phyloP scores from a whole-genome alignment of 2,329 filamentous ascomycete species.

The Fusarium aywerte region DNA sequence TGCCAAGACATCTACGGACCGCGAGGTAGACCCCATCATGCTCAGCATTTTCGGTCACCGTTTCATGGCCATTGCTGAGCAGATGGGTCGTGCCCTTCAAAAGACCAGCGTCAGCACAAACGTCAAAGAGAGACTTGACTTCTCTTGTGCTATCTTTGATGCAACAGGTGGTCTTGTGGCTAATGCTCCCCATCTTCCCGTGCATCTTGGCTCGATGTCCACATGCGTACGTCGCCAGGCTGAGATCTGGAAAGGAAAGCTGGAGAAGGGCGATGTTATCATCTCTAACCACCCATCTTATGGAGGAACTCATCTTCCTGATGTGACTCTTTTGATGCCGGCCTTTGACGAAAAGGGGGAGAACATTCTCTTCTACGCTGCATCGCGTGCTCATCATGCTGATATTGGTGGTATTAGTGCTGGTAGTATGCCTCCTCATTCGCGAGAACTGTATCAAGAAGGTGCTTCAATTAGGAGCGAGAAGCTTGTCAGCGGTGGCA shows the following conservation, averaged over 20 bases:
- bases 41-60: slow-evolving; percentile 83
- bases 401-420: slow-evolving; percentile 85
- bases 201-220: slow-evolving; percentile 85
- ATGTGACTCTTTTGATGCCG: slow-evolving; percentile 83
- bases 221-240: slow-evolving; percentile 83
- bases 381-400: slow-evolving; percentile 83
- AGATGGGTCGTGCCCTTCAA: slow-evolving; percentile 83
- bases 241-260: slow-evolving; percentile 79
- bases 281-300: slow-evolving; percentile 87
- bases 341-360: slow-evolving; percentile 74
- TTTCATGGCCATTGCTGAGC: slow-evolving; percentile 88
- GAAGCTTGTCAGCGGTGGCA: slow-evolving; percentile 78
- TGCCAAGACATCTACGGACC: slow-evolving; percentile 33
- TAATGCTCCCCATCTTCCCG: slow-evolving; percentile 82
- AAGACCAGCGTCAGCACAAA: slow-evolving; percentile 86
- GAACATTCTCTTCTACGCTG: slow-evolving; percentile 83
- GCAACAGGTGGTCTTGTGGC: slow-evolving; percentile 79
- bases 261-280: slow-evolving; percentile 82
- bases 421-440: slow-evolving; percentile 83
- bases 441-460: slow-evolving; percentile 70
- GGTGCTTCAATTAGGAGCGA: slow-evolving; percentile 72
- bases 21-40: slow-evolving; percentile 78
- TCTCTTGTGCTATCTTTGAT: slow-evolving; percentile 84
- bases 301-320: slow-evolving; percentile 83
- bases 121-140: slow-evolving; percentile 84